Conservation (phyloP, 164 flowering plant genomes). For the Warburgia ugandensis region DNA sequence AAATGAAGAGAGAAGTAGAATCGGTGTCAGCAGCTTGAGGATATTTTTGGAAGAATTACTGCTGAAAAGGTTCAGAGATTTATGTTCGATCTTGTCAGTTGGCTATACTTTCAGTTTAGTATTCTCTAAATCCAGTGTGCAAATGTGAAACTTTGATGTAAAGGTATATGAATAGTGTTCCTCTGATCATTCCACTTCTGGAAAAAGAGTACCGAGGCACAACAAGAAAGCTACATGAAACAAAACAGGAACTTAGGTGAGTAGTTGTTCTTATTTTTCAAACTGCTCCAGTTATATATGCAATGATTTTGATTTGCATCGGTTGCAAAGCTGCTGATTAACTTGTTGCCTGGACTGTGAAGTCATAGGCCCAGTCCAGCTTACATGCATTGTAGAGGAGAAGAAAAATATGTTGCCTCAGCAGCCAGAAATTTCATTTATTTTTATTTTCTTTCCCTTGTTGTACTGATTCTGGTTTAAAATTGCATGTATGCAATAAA, state of each 20-base stretch:
- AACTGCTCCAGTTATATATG: too few species aligned
- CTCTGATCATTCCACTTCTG: slow-evolving; percentile 86
- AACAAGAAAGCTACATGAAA: slow-evolving; percentile 64
- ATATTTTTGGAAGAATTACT: slow-evolving; percentile 79
- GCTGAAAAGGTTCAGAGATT: slow-evolving; percentile 51
- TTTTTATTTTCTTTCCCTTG: too few species aligned
- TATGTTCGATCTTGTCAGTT: background rate
- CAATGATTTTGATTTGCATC: too few species aligned
- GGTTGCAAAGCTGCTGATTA: too few species aligned
- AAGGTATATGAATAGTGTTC: slow-evolving; percentile 92
- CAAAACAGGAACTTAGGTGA: slow-evolving; percentile 79
- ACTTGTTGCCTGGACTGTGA: too few species aligned
- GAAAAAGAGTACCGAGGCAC: slow-evolving; percentile 76
- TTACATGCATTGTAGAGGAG: too few species aligned
- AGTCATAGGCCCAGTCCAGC: too few species aligned
- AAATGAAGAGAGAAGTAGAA: slow-evolving; percentile 65
- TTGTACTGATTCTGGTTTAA: too few species aligned
- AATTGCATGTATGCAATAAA: too few species aligned
- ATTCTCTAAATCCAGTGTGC: background rate
- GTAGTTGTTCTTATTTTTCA: too few species aligned
- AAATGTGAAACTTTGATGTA: slow-evolving; percentile 8
- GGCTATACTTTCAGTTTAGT: background rate
- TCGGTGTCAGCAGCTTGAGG: slow-evolving; percentile 87
- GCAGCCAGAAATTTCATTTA: too few species aligned
- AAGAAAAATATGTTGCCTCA: too few species aligned